These are phyloP conservation scores for Ilex asprella DNA, from an alignment of 257 asterid genomes.

Conservation along the genomic window DNA sequence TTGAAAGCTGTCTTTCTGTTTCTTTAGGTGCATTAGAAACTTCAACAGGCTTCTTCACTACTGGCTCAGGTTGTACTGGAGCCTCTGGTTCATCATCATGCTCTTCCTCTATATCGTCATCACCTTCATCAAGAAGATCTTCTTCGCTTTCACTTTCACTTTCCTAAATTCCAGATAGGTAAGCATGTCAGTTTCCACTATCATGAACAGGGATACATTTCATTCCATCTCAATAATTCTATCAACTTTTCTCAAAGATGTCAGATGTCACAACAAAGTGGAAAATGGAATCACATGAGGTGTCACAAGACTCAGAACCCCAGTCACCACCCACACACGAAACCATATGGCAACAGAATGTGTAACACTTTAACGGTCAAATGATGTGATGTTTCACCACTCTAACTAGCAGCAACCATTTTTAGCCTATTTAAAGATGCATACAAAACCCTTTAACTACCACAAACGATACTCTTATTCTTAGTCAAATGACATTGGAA, in stretches of 20 bases:
- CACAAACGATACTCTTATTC: no score
- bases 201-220: not conserved
- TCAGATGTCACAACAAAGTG: not conserved
- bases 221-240: not conserved
- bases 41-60: not conserved
- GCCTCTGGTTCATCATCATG: not conserved
- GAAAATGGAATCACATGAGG: no score
- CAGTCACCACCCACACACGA: no score
- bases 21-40: not conserved
- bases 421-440: no score
- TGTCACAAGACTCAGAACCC: no score
- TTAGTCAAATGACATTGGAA: no score
- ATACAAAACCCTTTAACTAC: no score
- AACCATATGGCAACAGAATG: no score
- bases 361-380: no score
- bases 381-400: no score
- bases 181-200: no score
- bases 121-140: slow-evolving; percentile 52
- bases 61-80: not conserved
- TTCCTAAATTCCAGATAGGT: slow-evolving; percentile 31
- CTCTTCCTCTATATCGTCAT: slow-evolving; percentile 1
- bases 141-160: slow-evolving; percentile 64
- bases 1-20: slow-evolving; percentile 1
- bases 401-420: no score
- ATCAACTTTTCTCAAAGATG: not conserved